A percentile compares a stretch with the other conserved stretches of the same genome.
Conservation (phyloP, 2,329 filamentous ascomycete genomes). For the Paracoccidioides lutzii region DNA sequence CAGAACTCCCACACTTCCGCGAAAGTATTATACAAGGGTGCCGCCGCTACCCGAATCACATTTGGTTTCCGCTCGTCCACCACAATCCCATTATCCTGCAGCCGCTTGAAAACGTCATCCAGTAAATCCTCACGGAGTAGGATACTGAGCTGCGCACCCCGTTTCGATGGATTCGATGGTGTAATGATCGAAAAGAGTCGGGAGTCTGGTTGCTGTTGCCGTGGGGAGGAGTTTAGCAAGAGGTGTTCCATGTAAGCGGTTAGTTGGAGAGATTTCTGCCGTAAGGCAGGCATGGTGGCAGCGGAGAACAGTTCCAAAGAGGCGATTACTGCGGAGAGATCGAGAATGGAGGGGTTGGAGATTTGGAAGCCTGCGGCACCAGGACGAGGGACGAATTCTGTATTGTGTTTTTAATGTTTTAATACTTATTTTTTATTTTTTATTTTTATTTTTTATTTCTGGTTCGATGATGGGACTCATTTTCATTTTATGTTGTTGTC, state of each 20-base stretch:
- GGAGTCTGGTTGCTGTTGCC: neutral
- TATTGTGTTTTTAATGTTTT: neutral
- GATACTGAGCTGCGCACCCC: constrained; percentile 70
- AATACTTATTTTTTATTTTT: no score
- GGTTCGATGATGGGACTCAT: neutral
- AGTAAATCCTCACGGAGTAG: constrained; percentile 55
- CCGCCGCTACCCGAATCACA: constrained; percentile 71
- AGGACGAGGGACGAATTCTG: constrained; percentile 57
- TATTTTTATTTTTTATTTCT: no score
- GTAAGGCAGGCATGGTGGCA: constrained; percentile 55
- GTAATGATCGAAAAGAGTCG: constrained; percentile 52
- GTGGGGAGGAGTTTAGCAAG: constrained; percentile 27
- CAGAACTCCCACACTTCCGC: constrained; percentile 56
- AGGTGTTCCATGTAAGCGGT: constrained; percentile 66
- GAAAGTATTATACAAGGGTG: constrained; percentile 72
- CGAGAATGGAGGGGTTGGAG: constrained; percentile 70
- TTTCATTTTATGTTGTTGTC: neutral
- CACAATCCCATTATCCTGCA: constrained; percentile 59
- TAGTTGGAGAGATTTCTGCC: constrained; percentile 57
- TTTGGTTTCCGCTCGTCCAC: constrained; percentile 76
- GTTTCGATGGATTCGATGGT: constrained; percentile 51
- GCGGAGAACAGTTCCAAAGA: constrained; percentile 61
- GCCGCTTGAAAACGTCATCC: constrained; percentile 49
- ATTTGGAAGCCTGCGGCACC: constrained; percentile 74
- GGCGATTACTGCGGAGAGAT: constrained; percentile 61